Base-by-base conservation (phyloP, 208 protist genomes). In the Acanthamoeba lenticulata region DNA sequence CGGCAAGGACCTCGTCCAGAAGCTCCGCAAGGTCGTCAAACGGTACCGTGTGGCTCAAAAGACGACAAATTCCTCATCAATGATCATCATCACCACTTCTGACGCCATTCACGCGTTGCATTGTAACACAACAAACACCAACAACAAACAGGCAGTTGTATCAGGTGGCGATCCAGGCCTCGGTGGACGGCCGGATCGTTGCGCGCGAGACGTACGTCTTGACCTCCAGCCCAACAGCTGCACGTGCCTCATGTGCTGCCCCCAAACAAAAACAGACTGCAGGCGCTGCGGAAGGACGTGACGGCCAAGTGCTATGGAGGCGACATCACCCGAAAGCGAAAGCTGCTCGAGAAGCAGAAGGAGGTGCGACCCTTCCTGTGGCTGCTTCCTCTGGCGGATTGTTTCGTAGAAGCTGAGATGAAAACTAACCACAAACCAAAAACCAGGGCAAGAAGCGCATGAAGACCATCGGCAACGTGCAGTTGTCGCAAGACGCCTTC, bases 301-400 rank as follows among this genome's bases (percentile, higher is more conserved):
- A 99, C 98, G 6, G 96, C 96, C 3, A 97, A 97, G 81, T 97
- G 95, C 47, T 96, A 97, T 57, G 99, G 98, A 52, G 99, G 99
- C 74, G 99, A 99, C 94, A 98, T 99, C 55, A 98, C 98, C 29
- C 97, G 99, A 52, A 99, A 99, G 94, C 96, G 97, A 94, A 99
- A 99, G 96, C 98, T 99, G 90, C 98, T 99, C 95, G 97, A 98
- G 52, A 98, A 99, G 94, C 99, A 99, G 96, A 99, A 99, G 94
- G 98, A 99, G 62, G 62, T 72, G n/a, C 62, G n/a, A 34, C 62
- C 11, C 27, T 72, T 72, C 62, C 6, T 72, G 7, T 32, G 21
- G 6, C 9, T 34, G 7, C 62, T 38, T 34, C 11, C 62, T 7
- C 21, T 72, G 7, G 21, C 7, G 7, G 6, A 38, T 34, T 72